Conservation (phyloP, 805 yeast genomes). For the Cyberlindnera xishuangbannaensis region DNA sequence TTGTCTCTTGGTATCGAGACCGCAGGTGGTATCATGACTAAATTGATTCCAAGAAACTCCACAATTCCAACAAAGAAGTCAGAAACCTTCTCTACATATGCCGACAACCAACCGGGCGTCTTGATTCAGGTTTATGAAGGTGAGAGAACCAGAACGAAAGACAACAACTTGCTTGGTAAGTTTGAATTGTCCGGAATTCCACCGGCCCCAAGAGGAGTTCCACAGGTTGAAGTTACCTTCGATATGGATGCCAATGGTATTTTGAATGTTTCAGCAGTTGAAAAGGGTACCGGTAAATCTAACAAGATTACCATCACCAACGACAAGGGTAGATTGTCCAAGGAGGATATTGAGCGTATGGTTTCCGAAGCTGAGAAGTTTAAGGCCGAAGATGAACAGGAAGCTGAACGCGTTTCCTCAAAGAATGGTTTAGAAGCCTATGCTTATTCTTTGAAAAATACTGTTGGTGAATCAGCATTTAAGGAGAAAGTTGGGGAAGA, state of each 20-base stretch:
- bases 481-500: slow-evolving; percentile 74
- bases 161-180: slow-evolving; percentile 91
- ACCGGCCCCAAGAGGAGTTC: slow-evolving; percentile 99
- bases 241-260: slow-evolving; percentile 98
- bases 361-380: slow-evolving; percentile 96
- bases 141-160: slow-evolving; percentile 86
- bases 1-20: slow-evolving; percentile 77
- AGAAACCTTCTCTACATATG: slow-evolving; percentile 75
- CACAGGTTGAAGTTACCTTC: slow-evolving; percentile 96
- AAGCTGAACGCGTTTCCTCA: slow-evolving; percentile 86
- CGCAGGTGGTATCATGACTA: slow-evolving; percentile 75
- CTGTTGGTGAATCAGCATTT: slow-evolving; percentile 63
- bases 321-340: slow-evolving; percentile 97
- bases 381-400: slow-evolving; percentile 96
- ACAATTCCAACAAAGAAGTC: slow-evolving; percentile 71
- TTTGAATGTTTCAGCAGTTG: slow-evolving; percentile 93
- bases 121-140: slow-evolving; percentile 77
- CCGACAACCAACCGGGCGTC: slow-evolving; percentile 80
- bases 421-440: slow-evolving; percentile 96
- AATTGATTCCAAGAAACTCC: slow-evolving; percentile 69
- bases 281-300: slow-evolving; percentile 98
- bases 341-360: slow-evolving; percentile 98
- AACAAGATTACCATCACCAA: slow-evolving; percentile 96
- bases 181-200: slow-evolving; percentile 96
- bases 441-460: slow-evolving; percentile 88